Evolutionary conservation across 2,329 filamentous ascomycete genomes (phyloP), one percentile per base, ranked within the genome.

Genomic region (Albifimbria verrucaria): DNA sequence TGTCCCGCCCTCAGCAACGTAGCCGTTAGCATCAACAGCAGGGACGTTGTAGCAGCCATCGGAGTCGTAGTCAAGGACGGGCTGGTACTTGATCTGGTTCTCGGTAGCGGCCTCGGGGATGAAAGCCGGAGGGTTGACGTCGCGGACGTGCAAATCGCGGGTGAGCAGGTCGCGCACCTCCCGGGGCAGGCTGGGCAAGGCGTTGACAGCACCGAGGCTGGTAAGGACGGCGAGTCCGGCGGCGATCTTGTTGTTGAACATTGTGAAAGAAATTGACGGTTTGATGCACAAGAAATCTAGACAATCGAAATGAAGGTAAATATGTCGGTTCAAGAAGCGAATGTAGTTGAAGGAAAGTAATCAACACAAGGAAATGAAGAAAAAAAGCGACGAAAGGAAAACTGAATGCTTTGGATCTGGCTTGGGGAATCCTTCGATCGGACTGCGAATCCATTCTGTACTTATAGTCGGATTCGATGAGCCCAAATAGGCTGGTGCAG

Each of bases 1-100:
- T 12, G 18, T 39, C 32, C 32, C 32, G 32, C 69, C 70, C 1
- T 58, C 51, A 46, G 60, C 59, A 24, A 68, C 60, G 15, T 63
- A 64, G 20, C 68, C 68, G 20, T 66, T 48, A 10, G 63, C 58
- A 25, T 61, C 68, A 45, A 72, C 69, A 23, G 69, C 69, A 15
- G 68, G 64, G 3, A 64, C 65, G 25, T 59, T 59, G 45, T 57
- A 59, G 51, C 57, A 59, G 47, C 57, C 55, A 50, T 59, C 53
- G 23, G 4, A 43, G 49, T 54, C 51, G 44, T 53, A 59, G 48
- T 57, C 55, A 25, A 59, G 21, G 10, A 52, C 22, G 21, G 57
- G 57, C 49, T 55, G 52, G 44, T 25, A 57, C 42, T 43, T 50
- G 20, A 53, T 36, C 15, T 51, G 39, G 6, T 52, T 48, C 10